A percentile compares a stretch with the other conserved stretches of the same genome.
Conservation (phyloP, 1,284 basidiomycete species). For the Athelia sp. region DNA sequence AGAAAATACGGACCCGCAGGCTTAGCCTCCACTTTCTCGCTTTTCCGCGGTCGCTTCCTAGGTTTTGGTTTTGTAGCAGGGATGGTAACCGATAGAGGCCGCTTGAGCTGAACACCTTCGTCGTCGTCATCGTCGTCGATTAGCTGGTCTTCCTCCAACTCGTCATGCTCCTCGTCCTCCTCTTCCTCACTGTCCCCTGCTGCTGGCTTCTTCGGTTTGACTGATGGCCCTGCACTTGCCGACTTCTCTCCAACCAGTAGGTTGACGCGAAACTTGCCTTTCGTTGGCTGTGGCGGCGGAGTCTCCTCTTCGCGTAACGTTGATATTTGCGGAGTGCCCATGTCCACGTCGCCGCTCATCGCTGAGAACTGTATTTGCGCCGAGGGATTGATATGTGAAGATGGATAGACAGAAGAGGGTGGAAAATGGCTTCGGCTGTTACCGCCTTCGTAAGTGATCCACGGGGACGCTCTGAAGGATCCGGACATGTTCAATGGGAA, state of each 20-base stretch:
- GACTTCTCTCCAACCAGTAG: conserved; percentile 43
- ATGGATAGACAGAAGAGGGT: conserved; percentile 14
- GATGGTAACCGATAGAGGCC: conserved; percentile 20
- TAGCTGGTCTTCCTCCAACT: conserved; percentile 74
- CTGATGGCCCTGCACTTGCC: conserved; percentile 25
- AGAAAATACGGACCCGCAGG: conserved; percentile 4
- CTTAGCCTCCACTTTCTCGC: conserved; percentile 18
- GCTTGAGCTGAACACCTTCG: conserved; percentile 27
- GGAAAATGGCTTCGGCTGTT: too few relatives aligned
- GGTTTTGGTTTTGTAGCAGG: conserved; percentile 41
- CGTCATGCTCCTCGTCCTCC: conserved; percentile 42
- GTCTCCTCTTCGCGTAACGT: conserved; percentile 65
- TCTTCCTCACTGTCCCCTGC: conserved; percentile 23
- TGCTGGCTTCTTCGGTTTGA: conserved; percentile 19
- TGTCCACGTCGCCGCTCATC: conserved; percentile 54
- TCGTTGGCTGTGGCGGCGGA: conserved; percentile 46
- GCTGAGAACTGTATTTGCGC: not conserved
- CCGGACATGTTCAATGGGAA: too few relatives aligned
- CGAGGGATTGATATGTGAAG: not conserved
- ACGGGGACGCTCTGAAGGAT: too few relatives aligned
- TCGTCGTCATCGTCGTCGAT: conserved; percentile 70
- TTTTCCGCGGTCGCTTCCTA: conserved; percentile 28
- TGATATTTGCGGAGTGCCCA: conserved; percentile 77
- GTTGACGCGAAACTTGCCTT: conserved; percentile 46
- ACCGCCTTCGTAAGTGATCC: too few relatives aligned